Evolutionary conservation across 2,329 filamentous ascomycete species (phyloP), one percentile per base, ranked within the genome.

Genomic region (Trichophyton benhamiae): DNA sequence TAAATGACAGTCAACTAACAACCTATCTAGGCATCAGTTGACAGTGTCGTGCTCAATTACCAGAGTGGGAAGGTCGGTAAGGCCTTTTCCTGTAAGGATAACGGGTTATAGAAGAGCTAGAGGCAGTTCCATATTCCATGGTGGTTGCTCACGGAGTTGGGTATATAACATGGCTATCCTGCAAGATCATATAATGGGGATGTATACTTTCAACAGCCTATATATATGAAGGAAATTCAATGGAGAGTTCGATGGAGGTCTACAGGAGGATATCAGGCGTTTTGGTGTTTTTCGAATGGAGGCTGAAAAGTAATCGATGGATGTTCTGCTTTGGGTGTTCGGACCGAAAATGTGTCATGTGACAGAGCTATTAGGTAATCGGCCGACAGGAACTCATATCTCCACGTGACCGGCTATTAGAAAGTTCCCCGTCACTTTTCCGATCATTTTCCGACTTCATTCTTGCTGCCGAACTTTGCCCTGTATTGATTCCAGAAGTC

Each of bases 81-180:
- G 1, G 83, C 89, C 0, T 96, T 95, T 70, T 84, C 84, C 0
- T 95, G 91, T 70, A 80, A 79, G 13, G 82, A 75, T 62, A 78
- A 76, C 52, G 71, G 64, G 36, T 48, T 75, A 8, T 75, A 69
- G 6, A 70, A 46, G 25, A 27, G 9, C 46, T 33, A 41, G 46
- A 13, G 25, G 57, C 8, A n/a, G 38, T 33, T 53, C 49, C 9
- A 33, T 53, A 0, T 30, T 48, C 20, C 20, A 22, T 1, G 6
- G n/a, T 48, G 44, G 44, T 20, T 20, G 27, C 9, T 30, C 3
- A 25, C 2, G 25, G 49, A 27, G 27, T 15, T n/a, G 9, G 22
- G 49, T 53, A 48, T 30, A 15, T 33, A 25, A 30, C 25, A 53
- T 53, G 9, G 30, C 30, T 13, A 30, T 27, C n/a, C 27, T 30